Base-by-base conservation (phyloP, 75 land plant species). In the Cunninghamia lanceolata region DNA sequence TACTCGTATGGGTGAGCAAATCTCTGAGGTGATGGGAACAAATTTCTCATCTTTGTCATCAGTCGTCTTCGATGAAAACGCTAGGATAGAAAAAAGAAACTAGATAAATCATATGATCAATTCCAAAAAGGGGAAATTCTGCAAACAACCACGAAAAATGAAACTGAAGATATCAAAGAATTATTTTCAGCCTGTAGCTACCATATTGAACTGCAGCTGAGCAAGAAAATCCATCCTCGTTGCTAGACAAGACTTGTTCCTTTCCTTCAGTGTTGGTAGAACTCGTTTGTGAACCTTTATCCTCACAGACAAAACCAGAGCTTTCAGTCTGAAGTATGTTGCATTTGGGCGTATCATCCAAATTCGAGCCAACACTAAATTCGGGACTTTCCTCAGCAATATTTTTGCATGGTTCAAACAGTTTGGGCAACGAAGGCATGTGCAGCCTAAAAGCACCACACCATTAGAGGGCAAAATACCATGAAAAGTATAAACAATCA, bases 321-420 rank as follows among this genome's bases (percentile, higher is more conserved):
- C n/a, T n/a, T n/a, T n/a, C n/a, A n/a, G n/a, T n/a, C n/a, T n/a
- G n/a, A n/a, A n/a, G n/a, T n/a, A n/a, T n/a, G n/a, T n/a, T n/a
- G n/a, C n/a, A n/a, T n/a, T n/a, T n/a, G n/a, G n/a, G n/a, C n/a
- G n/a, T n/a, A n/a, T n/a, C n/a, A n/a, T n/a, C n/a, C n/a, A n/a
- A n/a, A n/a, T n/a, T 89, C 83, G 92, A 90, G 75, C 85, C 89
- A 53, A 86, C 88, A 54, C 91, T 92, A 79, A 83, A 89, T 38
- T 92, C 93, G 28, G 93, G 92, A 85, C 91, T 87, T 40, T 59
- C 88, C 54, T 89, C 91, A 87, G 93, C 91, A 39, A 35, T 76
- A 19, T 76, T 76, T 42, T 76, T 42, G 39, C 43, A 38, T 76
- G 79, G 35, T 39, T 76, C 79, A 76, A 19, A 76, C 7, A 76